Evolutionary conservation across 2,329 filamentous ascomycete species (phyloP).

Genomic region (Ophiosphaerella narmari): DNA sequence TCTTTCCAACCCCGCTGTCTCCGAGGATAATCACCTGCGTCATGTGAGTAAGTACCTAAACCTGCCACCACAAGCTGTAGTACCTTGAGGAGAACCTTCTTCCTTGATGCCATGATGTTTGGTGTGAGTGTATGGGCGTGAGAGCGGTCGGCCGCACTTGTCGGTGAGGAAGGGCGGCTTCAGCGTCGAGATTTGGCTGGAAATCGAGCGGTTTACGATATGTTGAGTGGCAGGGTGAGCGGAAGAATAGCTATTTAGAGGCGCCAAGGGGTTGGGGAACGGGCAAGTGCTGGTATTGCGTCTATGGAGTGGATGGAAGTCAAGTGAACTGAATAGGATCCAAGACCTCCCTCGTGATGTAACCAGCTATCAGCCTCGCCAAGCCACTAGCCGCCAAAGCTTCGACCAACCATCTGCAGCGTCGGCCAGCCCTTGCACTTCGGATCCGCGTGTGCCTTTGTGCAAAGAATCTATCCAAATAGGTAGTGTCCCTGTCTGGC

Average conservation of each 20-base stretch:
- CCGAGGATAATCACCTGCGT: slow-evolving; percentile 94
- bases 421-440: too few species aligned
- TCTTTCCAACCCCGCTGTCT: slow-evolving; percentile 98
- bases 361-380: slow-evolving; percentile 6
- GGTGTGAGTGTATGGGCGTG: slow-evolving; percentile 10
- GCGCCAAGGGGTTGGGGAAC: background rate
- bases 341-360: slow-evolving; percentile 1
- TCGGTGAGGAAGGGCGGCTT: slow-evolving; percentile 3
- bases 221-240: background rate
- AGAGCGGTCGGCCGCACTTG: slow-evolving; percentile 1
- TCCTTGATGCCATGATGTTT: slow-evolving; percentile 50
- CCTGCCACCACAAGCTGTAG: slow-evolving; percentile 10
- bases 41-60: slow-evolving; percentile 15
- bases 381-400: slow-evolving; percentile 5
- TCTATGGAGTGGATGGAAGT: background rate
- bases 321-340: background rate
- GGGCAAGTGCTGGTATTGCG: background rate
- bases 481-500: too few species aligned
- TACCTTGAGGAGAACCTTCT: slow-evolving; percentile 93
- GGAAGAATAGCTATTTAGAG: background rate
- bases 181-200: background rate
- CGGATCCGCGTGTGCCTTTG: too few species aligned
- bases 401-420: background rate
- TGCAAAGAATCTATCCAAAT: too few species aligned
- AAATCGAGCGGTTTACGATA: background rate